Base-by-base conservation (phyloP, 805 yeast genomes). In the Cyberlindnera galapagoensis region DNA sequence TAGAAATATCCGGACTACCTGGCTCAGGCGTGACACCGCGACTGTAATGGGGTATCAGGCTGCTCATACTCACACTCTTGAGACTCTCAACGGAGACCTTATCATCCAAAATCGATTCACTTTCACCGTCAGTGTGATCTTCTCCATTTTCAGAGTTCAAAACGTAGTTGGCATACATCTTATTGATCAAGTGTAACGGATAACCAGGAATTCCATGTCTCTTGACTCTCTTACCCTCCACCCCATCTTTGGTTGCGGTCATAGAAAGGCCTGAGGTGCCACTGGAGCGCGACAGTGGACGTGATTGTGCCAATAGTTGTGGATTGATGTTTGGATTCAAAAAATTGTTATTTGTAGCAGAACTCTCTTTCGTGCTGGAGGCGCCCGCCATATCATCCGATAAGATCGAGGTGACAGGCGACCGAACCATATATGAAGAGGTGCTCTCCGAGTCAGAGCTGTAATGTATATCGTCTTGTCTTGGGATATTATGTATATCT, bases 171-270 rank as follows among this genome's bases (percentile, higher is more conserved):
- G 49, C 38, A 22, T 47, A 51, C 66, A 61, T 59, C 26, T 60
- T 46, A 28, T 58, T 56, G 27, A 63, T 51, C 34, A 62, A 40
- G 21, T 57, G 54, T 33, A 60, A 39, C 2, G 67, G 59, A 35
- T 62, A 62, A 6, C 56, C 59, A 5, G 67, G 65, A 15, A 61
- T 60, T 3, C 64, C 67, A 9, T 42, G 33, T 28, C 77, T 57
- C 44, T 66, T 74, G 26, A 73, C 60, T 29, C 70, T 57, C 38
- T 71, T 69, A 5, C 87, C 87, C 48, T 79, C 84, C 4, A 78
- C 54, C 0, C 87, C 86, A 51, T 80, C 86, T 44, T 80, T 79
- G 12, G 83, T 76, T 15, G 86, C 86, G 5, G 80, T 76, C 24
- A 79, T 76, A 0, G 85, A 77, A n/a, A 79, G 51, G 21, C 82